Conservation (phyloP, 495 filamentous ascomycete genomes). For the Aspergillus panamensis region DNA sequence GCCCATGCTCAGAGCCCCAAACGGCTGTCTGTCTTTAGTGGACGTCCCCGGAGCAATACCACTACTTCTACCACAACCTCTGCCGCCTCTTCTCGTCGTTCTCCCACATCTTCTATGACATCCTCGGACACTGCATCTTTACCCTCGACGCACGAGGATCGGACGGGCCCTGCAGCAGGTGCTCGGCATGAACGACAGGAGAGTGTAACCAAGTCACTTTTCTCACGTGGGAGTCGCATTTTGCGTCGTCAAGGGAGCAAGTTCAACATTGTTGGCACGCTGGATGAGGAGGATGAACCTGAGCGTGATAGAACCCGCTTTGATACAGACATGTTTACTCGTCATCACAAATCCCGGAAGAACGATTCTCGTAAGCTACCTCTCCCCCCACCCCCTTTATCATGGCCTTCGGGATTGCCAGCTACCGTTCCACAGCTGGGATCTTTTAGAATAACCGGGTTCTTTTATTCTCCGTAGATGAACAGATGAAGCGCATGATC, state of each 20-base stretch:
- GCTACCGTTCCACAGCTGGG: neutral
- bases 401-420: neutral
- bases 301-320: conserved; percentile 35
- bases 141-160: conserved; percentile 33
- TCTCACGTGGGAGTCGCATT: conserved; percentile 50
- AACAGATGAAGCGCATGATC: conserved; percentile 53
- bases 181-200: conserved; percentile 36
- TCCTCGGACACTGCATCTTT: conserved; percentile 31
- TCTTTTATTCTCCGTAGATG: conserved; percentile 22
- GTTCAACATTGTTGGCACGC: conserved; percentile 45
- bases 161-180: conserved; percentile 29
- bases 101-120: conserved; percentile 41
- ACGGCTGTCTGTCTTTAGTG: conserved; percentile 42
- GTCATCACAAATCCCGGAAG: conserved; percentile 30
- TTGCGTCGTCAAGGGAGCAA: conserved; percentile 52
- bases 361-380: conserved; percentile 36
- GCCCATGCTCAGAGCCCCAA: conserved; percentile 41
- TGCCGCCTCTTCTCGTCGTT: conserved; percentile 35
- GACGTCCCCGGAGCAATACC: conserved; percentile 46
- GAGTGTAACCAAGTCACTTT: conserved; percentile 41
- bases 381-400: neutral
- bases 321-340: conserved; percentile 35
- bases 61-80: conserved; percentile 40
- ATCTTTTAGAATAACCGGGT: conserved; percentile 3
- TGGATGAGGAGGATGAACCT: conserved; percentile 45